A percentile compares a stretch with the other conserved stretches of the same genome.
These are phyloP conservation scores for Pisolithus sp. DNA, from an alignment of 768 basidiomycete species.

Conservation along the genomic window DNA sequence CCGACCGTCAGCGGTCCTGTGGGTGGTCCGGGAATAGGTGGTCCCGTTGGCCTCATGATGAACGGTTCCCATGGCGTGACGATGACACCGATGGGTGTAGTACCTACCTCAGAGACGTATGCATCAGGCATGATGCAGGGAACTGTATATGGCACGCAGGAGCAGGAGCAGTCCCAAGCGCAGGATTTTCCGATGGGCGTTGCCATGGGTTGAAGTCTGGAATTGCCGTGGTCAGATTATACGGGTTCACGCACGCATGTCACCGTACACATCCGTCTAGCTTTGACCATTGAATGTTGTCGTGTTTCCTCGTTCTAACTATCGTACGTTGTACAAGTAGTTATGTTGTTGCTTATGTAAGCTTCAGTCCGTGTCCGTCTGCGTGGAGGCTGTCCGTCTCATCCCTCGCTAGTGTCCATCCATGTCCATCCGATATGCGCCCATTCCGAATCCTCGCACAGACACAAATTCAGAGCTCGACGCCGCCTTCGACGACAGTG, in stretches of 20 bases:
- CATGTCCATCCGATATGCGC: constrained; percentile 60
- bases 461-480: constrained; percentile 63
- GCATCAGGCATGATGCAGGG: constrained; percentile 4
- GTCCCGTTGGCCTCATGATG: constrained; percentile 11
- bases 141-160: constrained; percentile 7
- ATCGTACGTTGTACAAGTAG: not conserved
- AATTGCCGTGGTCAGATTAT: too few relatives aligned
- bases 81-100: not conserved
- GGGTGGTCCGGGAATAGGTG: constrained; percentile 14
- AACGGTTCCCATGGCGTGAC: not conserved
- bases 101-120: not conserved
- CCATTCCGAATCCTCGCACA: constrained; percentile 52
- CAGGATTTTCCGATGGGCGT: constrained; percentile 22
- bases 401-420: not conserved
- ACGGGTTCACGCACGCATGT: too few relatives aligned
- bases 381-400: not conserved
- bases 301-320: not conserved
- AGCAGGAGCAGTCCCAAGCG: constrained; percentile 5
- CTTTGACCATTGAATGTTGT: not conserved
- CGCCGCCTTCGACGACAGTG: constrained; percentile 79
- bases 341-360: too few relatives aligned
- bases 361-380: not conserved
- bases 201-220: not conserved
- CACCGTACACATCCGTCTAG: not conserved
- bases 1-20: constrained; percentile 21